phyloP scores from a whole-genome alignment of 768 basidiomycete species.

The Suillus decipiens region DNA sequence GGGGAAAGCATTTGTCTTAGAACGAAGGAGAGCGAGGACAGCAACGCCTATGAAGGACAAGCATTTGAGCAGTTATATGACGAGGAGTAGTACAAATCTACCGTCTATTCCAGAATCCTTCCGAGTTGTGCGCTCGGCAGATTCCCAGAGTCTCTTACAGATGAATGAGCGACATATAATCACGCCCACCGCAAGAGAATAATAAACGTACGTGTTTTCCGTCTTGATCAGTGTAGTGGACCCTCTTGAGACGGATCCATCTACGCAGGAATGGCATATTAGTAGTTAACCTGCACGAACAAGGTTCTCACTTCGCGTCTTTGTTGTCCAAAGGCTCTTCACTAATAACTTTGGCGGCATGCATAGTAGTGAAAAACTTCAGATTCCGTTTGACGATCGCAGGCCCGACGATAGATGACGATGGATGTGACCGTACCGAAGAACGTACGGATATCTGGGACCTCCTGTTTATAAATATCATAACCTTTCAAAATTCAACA shows the following conservation, averaged over 20 bases:
- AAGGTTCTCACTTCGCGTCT: conserved; percentile 57
- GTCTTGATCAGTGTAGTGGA: conserved; percentile 76
- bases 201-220: conserved; percentile 61
- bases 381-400: neutral
- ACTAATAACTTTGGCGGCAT: conserved; percentile 53
- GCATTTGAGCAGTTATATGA: neutral
- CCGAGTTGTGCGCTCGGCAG: conserved; percentile 80
- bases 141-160: conserved; percentile 82
- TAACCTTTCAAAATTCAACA: neutral
- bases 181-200: neutral
- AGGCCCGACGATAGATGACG: neutral
- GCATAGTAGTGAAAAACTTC: conserved; percentile 25
- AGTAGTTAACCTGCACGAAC: neutral
- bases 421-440: neutral
- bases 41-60: conserved; percentile 65
- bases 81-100: conserved; percentile 25
- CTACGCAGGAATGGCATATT: conserved; percentile 37
- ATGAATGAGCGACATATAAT: conserved; percentile 8
- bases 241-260: conserved; percentile 84
- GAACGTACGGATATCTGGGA: neutral
- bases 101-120: conserved; percentile 81
- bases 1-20: conserved; percentile 70
- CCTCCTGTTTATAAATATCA: neutral
- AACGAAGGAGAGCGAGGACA: conserved; percentile 77
- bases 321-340: conserved; percentile 49